A percentile compares a stretch with the other conserved stretches of the same genome.
phyloP scores from a whole-genome alignment of 257 asterid genomes.

The Solanum paucissectum region DNA sequence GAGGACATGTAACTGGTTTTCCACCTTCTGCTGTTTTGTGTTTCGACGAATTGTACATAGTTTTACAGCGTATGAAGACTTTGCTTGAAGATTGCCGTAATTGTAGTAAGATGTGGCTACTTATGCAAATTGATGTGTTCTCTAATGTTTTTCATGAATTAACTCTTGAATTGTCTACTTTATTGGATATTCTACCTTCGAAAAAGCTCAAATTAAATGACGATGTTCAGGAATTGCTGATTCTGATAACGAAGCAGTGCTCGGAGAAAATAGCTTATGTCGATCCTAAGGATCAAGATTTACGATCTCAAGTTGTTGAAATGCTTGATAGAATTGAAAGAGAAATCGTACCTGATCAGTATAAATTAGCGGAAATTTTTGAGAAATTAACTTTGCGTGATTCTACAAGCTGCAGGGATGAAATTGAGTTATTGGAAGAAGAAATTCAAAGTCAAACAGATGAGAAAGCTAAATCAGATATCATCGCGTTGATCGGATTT shows the following conservation, averaged over 20 bases:
- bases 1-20: constrained; percentile 16
- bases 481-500: constrained; percentile 59
- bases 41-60: constrained; percentile 67
- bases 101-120: constrained; percentile 72
- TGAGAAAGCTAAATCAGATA: constrained; percentile 41
- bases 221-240: constrained; percentile 55
- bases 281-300: constrained; percentile 32
- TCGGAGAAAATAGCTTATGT: constrained; percentile 19
- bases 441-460: constrained; percentile 54
- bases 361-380: constrained; percentile 39
- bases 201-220: constrained; percentile 44
- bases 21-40: constrained; percentile 70
- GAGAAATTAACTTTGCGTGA: constrained; percentile 38
- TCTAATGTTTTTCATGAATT: constrained; percentile 48
- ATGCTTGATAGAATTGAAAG: constrained; percentile 53
- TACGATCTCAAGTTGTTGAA: constrained; percentile 38
- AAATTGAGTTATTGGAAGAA: constrained; percentile 68
- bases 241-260: constrained; percentile 61
- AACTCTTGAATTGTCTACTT: constrained; percentile 52
- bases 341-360: constrained; percentile 57
- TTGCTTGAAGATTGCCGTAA: constrained; percentile 45
- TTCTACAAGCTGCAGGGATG: constrained; percentile 45
- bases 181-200: constrained; percentile 64
- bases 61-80: constrained; percentile 49
- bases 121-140: constrained; percentile 44